Conservation (phyloP, 441 rosid genomes). For the Breynia disticha region DNA sequence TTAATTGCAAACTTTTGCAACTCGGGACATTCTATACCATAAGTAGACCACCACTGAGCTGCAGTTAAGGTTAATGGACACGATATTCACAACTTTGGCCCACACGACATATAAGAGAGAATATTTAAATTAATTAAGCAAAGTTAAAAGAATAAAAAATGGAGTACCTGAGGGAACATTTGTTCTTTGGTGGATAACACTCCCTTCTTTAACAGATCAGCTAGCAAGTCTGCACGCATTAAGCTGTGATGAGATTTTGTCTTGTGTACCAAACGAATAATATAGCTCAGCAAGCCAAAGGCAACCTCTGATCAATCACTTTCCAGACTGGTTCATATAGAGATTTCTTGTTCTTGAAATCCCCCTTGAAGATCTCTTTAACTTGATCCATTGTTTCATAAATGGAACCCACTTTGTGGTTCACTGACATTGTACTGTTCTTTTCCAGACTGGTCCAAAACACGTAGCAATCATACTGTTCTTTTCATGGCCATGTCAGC, state of each 20-base stretch:
- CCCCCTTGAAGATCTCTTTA: constrained; percentile 35
- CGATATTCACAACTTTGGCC: neutral
- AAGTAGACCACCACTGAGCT: constrained; percentile 44
- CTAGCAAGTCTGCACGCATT: constrained; percentile 30
- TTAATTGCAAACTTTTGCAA: constrained; percentile 41
- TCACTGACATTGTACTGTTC: constrained; percentile 22
- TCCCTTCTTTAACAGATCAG: constrained; percentile 40
- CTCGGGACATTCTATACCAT: constrained; percentile 33
- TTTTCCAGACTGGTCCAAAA: constrained; percentile 24
- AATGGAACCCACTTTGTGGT: constrained; percentile 35
- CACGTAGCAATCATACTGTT: constrained; percentile 30
- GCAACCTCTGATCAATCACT: constrained; percentile 47
- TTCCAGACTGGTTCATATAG: constrained; percentile 38
- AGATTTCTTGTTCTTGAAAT: constrained; percentile 17
- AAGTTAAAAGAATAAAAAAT: neutral
- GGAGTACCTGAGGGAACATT: constrained; percentile 34
- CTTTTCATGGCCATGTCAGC: constrained; percentile 32
- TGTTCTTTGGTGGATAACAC: constrained; percentile 22
- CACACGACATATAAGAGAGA: neutral
- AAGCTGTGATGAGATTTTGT: constrained; percentile 29
- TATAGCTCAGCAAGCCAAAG: constrained; percentile 30
- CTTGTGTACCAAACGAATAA: constrained; percentile 28
- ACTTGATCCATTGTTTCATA: constrained; percentile 51
- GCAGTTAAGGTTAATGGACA: constrained; percentile 10
- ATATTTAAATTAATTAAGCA: constrained; percentile 3